Evolutionary conservation across 129 eudicot species (phyloP).

Genomic region (carrot (Daucus carota)): DNA sequence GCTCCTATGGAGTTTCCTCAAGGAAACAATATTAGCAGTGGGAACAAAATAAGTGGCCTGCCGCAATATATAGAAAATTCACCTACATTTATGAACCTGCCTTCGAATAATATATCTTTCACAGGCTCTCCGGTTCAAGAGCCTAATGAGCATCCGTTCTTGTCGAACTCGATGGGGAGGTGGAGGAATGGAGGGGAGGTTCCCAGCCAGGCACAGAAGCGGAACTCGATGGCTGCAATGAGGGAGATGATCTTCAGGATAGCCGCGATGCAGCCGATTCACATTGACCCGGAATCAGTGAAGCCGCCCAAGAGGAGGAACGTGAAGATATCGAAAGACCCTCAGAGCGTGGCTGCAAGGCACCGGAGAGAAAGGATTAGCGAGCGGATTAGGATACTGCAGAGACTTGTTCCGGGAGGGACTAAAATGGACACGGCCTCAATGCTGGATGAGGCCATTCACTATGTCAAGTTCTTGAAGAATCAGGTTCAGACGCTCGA

Average conservation of each 20-base stretch:
- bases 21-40: conserved; percentile 7
- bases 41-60: neutral
- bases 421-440: conserved; percentile 96
- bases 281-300: conserved; percentile 82
- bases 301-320: conserved; percentile 77
- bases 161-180: conserved; percentile 26
- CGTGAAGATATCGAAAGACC: conserved; percentile 87
- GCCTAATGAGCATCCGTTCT: conserved; percentile 17
- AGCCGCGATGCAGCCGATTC: conserved; percentile 90
- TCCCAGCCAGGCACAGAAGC: conserved; percentile 30
- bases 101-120: conserved; percentile 34
- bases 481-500: conserved; percentile 73
- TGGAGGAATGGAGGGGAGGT: conserved; percentile 25
- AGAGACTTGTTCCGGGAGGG: conserved; percentile 90
- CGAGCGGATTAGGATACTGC: conserved; percentile 79
- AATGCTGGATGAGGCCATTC: conserved; percentile 90
- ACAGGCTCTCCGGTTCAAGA: conserved; percentile 20
- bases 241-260: conserved; percentile 81
- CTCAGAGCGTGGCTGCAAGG: conserved; percentile 85
- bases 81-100: conserved; percentile 25
- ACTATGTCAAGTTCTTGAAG: conserved; percentile 78
- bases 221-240: conserved; percentile 72
- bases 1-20: conserved; percentile 32
- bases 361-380: conserved; percentile 89
- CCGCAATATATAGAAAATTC: conserved; percentile 26